Percentiles rank a stretch among this genome's conserved stretches.
These are phyloP conservation scores for Collybia mongolica DNA, from an alignment of 768 basidiomycete species.

Conservation along the genomic window DNA sequence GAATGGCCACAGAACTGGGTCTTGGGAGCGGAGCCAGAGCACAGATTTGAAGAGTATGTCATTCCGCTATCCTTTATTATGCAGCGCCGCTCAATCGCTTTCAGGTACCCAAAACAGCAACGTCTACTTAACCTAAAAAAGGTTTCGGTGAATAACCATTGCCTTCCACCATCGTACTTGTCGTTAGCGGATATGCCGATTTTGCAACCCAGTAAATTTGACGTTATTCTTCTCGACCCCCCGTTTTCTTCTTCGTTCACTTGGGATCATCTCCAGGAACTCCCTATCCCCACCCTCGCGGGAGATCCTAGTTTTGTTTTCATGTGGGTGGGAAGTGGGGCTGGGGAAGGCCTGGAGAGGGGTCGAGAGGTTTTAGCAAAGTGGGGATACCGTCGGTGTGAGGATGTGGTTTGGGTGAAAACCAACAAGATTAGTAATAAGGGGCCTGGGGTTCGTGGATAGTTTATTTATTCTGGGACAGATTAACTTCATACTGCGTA, in stretches of 20 bases:
- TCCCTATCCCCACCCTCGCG: conserved; percentile 80
- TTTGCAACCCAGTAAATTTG: conserved; percentile 74
- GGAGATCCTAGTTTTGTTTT: conserved; percentile 94
- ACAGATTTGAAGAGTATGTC: conserved; percentile 90
- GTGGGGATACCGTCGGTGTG: conserved; percentile 95
- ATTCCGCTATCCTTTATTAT: neutral
- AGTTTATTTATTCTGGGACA: conserved; percentile 3
- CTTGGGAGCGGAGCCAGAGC: conserved; percentile 83
- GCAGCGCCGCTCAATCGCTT: neutral
- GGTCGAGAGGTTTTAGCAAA: conserved; percentile 87
- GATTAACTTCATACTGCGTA: conserved; percentile 23
- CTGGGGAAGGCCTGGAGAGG: conserved; percentile 86
- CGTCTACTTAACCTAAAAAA: conserved; percentile 83
- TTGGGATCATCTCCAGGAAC: conserved; percentile 80
- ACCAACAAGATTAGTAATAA: conserved; percentile 74
- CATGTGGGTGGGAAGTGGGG: conserved; percentile 93
- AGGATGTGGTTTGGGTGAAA: conserved; percentile 99
- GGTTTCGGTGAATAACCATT: conserved; percentile 63
- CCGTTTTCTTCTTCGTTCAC: conserved; percentile 84
- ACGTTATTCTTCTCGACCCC: conserved; percentile 89
- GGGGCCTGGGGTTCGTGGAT: conserved; percentile 67
- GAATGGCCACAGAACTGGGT: conserved; percentile 96
- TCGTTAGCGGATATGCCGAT: conserved; percentile 54
- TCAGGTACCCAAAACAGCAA: conserved; percentile 92
- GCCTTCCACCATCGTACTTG: conserved; percentile 75